phyloP scores from a whole-genome alignment of 2,329 filamentous ascomycete species.

The Thielaviopsis musarum region DNA sequence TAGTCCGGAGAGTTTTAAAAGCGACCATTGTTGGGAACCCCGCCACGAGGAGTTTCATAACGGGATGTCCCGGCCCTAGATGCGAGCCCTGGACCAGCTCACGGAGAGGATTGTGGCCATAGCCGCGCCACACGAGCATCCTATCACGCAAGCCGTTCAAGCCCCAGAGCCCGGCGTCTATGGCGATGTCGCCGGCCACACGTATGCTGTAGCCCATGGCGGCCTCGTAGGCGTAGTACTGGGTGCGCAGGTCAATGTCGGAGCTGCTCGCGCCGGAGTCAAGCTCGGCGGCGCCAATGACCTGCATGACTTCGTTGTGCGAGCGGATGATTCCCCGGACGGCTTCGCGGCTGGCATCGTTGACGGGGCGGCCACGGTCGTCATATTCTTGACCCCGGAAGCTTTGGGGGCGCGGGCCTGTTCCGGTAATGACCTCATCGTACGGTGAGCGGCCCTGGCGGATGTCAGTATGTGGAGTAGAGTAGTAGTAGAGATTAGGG shows the following conservation, averaged over 20 bases:
- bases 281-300: slow-evolving; percentile 44
- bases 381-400: slow-evolving; percentile 35
- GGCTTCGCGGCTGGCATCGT: slow-evolving; percentile 35
- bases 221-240: slow-evolving; percentile 32
- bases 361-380: slow-evolving; percentile 36
- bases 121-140: slow-evolving; percentile 29
- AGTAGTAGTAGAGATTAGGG: slow-evolving; percentile 3
- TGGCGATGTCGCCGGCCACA: slow-evolving; percentile 20
- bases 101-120: slow-evolving; percentile 32
- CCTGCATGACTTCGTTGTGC: slow-evolving; percentile 47
- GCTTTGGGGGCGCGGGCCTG: slow-evolving; percentile 25
- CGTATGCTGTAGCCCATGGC: slow-evolving; percentile 25
- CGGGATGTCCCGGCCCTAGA: slow-evolving; percentile 21
- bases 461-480: not conserved
- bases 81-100: slow-evolving; percentile 20
- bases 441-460: slow-evolving; percentile 41
- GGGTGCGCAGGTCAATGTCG: slow-evolving; percentile 24
- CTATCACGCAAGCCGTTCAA: slow-evolving; percentile 35
- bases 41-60: slow-evolving; percentile 19
- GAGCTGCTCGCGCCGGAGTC: slow-evolving; percentile 27
- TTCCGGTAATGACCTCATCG: slow-evolving; percentile 36
- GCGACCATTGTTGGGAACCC: slow-evolving; percentile 25
- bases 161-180: slow-evolving; percentile 33
- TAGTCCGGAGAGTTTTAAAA: slow-evolving; percentile 13
- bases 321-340: slow-evolving; percentile 41